These are phyloP conservation scores for Dalbergia cochinchinensis DNA, from an alignment of 306 rosid genomes.

Conservation along the genomic window DNA sequence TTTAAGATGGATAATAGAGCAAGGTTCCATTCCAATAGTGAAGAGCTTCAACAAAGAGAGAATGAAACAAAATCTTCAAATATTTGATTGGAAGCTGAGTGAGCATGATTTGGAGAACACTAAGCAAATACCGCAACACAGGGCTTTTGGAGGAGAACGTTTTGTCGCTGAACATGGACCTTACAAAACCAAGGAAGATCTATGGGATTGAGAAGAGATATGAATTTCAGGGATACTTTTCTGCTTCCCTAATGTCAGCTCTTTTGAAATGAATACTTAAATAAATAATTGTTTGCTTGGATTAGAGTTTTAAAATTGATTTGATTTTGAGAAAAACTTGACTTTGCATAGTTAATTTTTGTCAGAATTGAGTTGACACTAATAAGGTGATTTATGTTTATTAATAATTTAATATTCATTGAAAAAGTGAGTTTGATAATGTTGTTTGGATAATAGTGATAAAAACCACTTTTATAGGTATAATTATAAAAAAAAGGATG, in stretches of 20 bases:
- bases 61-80: slow-evolving; percentile 56
- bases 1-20: slow-evolving; percentile 56
- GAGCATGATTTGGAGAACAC: slow-evolving; percentile 51
- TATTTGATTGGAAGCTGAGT: slow-evolving; percentile 60
- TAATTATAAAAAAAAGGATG: too few species aligned
- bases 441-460: too few species aligned
- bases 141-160: slow-evolving; percentile 33
- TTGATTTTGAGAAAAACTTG: too few species aligned
- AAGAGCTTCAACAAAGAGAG: slow-evolving; percentile 63
- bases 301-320: too few species aligned
- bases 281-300: too few species aligned
- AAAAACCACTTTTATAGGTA: too few species aligned
- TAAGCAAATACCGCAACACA: slow-evolving; percentile 51
- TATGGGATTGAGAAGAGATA: slow-evolving; percentile 48
- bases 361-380: too few species aligned
- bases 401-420: too few species aligned
- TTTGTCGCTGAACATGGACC: slow-evolving; percentile 56
- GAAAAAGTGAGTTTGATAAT: too few species aligned
- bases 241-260: not conserved
- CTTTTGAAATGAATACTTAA: not conserved
- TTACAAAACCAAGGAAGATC: slow-evolving; percentile 53
- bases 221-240: not conserved
- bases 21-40: slow-evolving; percentile 51
- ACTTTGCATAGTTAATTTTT: too few species aligned
- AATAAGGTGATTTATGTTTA: too few species aligned